Conservation (phyloP, 164 flowering plant genomes). For the Santalum album region DNA sequence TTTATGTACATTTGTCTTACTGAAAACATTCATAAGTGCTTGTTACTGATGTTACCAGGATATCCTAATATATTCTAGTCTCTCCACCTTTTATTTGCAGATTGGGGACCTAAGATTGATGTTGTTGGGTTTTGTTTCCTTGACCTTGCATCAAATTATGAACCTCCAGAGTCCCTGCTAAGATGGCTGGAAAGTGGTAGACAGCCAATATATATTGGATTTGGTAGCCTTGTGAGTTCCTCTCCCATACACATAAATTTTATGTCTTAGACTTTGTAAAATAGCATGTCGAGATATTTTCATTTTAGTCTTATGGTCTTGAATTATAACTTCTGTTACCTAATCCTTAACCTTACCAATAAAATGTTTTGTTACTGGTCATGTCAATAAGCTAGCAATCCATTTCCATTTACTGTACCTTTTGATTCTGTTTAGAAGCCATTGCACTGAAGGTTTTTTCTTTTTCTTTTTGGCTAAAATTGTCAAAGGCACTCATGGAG, state of each 20-base stretch:
- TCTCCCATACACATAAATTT: neutral
- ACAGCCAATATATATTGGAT: conserved; percentile 52
- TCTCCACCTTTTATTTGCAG: conserved; percentile 20
- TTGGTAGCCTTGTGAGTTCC: conserved; percentile 56
- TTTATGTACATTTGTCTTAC: neutral
- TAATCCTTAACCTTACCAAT: no score
- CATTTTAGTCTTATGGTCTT: neutral
- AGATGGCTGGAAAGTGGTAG: conserved; percentile 40
- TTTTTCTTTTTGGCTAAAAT: no score
- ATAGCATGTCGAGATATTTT: neutral
- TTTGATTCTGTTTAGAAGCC: no score
- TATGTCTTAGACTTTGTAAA: neutral
- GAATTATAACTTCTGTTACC: no score
- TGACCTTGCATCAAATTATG: conserved; percentile 52
- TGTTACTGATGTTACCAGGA: neutral
- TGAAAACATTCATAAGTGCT: neutral
- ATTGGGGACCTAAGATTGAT: conserved; percentile 57
- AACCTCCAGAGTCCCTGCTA: conserved; percentile 46
- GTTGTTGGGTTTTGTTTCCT: conserved; percentile 65
- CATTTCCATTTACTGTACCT: no score
- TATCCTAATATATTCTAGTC: neutral
- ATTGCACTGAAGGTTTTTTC: no score
- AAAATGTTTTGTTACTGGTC: no score
- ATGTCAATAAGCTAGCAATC: no score
- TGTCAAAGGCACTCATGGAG: no score